Evolutionary conservation across 306 rosid species (phyloP).

Genomic region (Datisca glomerata): DNA sequence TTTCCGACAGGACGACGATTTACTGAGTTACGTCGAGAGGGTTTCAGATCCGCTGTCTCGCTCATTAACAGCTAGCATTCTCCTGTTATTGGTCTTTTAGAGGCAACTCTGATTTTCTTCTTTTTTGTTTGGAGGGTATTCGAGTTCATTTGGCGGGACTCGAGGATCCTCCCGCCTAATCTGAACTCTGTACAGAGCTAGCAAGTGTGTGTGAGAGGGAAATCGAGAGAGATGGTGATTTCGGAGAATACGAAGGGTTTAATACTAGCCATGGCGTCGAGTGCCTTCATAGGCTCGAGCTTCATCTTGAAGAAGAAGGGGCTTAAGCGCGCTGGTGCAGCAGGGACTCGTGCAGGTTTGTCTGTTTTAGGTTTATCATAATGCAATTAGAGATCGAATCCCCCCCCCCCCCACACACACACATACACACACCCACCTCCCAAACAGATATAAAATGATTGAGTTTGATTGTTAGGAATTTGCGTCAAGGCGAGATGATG

Average conservation of each 20-base stretch:
- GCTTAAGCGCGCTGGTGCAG: conserved; percentile 67
- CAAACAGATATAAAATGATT: too few relatives aligned
- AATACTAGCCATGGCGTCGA: conserved; percentile 65
- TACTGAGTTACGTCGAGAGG: not conserved
- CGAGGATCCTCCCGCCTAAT: not conserved
- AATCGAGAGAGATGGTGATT: conserved; percentile 28
- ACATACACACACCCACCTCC: too few relatives aligned
- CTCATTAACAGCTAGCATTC: not conserved
- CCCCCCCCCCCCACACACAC: too few relatives aligned
- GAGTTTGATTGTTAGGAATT: too few relatives aligned
- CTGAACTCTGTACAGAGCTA: too few relatives aligned
- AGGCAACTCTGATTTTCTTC: not conserved
- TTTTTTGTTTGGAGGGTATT: conserved; percentile 5
- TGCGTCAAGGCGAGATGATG: too few relatives aligned
- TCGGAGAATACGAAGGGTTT: conserved; percentile 66
- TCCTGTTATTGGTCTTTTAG: not conserved
- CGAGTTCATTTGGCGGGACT: conserved; percentile 7
- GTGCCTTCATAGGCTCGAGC: conserved; percentile 79
- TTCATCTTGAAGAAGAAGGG: conserved; percentile 96
- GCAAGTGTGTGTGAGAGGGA: not conserved
- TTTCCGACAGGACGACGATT: conserved; percentile 26
- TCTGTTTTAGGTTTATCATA: too few relatives aligned
- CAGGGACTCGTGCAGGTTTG: conserved; percentile 78
- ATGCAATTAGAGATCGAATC: too few relatives aligned
- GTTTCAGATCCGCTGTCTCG: not conserved